Evolutionary conservation across 208 protist genomes (phyloP).

Genomic region (Crithidia mellificae): DNA sequence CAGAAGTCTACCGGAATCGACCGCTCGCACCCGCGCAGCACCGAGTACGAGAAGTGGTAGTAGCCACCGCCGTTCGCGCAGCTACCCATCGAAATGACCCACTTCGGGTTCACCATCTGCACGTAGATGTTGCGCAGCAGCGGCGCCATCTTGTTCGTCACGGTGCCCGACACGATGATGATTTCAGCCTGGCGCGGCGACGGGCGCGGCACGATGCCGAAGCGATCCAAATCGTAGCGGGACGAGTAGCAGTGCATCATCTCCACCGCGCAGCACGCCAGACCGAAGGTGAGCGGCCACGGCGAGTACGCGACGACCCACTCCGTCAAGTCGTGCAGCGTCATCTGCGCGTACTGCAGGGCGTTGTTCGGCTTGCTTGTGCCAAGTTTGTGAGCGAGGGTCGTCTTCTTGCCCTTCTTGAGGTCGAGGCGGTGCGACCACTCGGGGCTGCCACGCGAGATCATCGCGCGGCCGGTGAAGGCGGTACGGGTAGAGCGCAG

Average conservation of each 20-base stretch:
- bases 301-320: conserved; percentile 93
- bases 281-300: conserved; percentile 98
- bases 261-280: conserved; percentile 97
- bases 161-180: conserved; percentile 99
- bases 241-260: conserved; percentile 97
- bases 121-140: conserved; percentile 97
- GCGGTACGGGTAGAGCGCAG: conserved; percentile 59
- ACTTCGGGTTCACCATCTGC: conserved; percentile 97
- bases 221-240: conserved; percentile 98
- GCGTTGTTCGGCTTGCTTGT: conserved; percentile 92
- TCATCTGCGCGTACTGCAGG: conserved; percentile 92
- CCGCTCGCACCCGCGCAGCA: conserved; percentile 96
- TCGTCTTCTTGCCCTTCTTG: conserved; percentile 91
- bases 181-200: conserved; percentile 96
- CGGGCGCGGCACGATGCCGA: conserved; percentile 97
- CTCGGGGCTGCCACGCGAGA: conserved; percentile 90
- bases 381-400: conserved; percentile 85
- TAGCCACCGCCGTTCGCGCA: conserved; percentile 99
- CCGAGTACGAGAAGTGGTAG: conserved; percentile 98
- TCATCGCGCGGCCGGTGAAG: conserved; percentile 85
- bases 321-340: conserved; percentile 88
- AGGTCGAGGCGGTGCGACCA: conserved; percentile 89
- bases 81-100: conserved; percentile 94
- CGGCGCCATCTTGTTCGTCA: conserved; percentile 99
- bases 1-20: conserved; percentile 99